Evolutionary conservation across 306 rosid species (phyloP).

Genomic region (Vigna reflexopilosa): DNA sequence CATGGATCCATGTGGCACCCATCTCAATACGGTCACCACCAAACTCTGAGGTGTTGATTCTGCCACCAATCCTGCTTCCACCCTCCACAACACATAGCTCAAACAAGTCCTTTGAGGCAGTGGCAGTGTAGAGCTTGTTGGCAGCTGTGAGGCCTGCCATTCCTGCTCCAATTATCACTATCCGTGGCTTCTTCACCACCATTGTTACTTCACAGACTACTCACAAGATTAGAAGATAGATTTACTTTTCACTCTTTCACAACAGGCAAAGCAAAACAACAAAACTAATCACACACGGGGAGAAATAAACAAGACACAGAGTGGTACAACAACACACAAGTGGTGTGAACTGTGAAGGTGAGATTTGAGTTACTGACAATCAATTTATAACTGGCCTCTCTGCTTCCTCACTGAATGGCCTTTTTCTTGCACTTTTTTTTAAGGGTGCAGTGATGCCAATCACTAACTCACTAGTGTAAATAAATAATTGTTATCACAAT

Average conservation of each 20-base stretch:
- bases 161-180: conserved; percentile 96
- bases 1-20: conserved; percentile 99
- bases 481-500: background rate
- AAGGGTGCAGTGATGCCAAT: background rate
- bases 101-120: conserved; percentile 61
- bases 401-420: conserved; percentile 42
- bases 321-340: conserved; percentile 36
- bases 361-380: conserved; percentile 62
- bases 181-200: conserved; percentile 79
- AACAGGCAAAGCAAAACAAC: conserved; percentile 4
- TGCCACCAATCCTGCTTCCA: conserved; percentile 88
- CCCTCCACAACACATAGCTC: conserved; percentile 88
- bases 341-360: conserved; percentile 56
- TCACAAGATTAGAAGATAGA: background rate
- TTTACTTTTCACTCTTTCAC: conserved; percentile 29
- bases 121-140: conserved; percentile 73
- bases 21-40: conserved; percentile 92
- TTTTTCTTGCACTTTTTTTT: conserved; percentile 32
- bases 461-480: background rate
- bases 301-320: conserved; percentile 19
- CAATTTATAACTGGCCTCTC: conserved; percentile 62
- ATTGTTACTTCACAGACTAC: conserved; percentile 41
- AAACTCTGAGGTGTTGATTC: conserved; percentile 89
- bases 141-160: conserved; percentile 99
- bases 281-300: conserved; percentile 13